A percentile compares a stretch with the other conserved stretches of the same genome.
These are phyloP conservation scores for Galium porrigens DNA, from an alignment of 305 asterid species.

Conservation along the genomic window DNA sequence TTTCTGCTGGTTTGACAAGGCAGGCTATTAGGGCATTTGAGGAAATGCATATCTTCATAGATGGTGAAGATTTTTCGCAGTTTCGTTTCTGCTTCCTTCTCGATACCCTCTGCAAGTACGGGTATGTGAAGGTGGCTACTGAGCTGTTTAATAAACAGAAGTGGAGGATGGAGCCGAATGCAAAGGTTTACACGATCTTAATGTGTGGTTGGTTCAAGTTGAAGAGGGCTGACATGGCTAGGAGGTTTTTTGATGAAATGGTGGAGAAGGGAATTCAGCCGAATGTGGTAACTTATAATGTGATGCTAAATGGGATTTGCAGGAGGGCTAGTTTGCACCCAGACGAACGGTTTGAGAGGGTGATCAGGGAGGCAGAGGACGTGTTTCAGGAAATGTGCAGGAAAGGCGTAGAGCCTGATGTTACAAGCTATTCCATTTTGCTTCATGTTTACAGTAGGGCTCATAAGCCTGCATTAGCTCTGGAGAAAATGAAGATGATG, in stretches of 20 bases:
- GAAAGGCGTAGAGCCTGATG: slow-evolving; percentile 67
- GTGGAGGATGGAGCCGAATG: slow-evolving; percentile 37
- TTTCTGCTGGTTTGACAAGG: slow-evolving; percentile 61
- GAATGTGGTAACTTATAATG: slow-evolving; percentile 58
- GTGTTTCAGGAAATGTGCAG: slow-evolving; percentile 53
- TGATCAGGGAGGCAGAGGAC: slow-evolving; percentile 57
- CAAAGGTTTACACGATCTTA: slow-evolving; percentile 63
- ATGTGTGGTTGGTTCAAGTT: slow-evolving; percentile 83
- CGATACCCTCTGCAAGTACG: slow-evolving; percentile 84
- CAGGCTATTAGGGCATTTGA: slow-evolving; percentile 64
- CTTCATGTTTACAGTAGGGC: slow-evolving; percentile 75
- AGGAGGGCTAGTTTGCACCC: slow-evolving; percentile 73
- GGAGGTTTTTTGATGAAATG: slow-evolving; percentile 60
- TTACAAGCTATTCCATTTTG: slow-evolving; percentile 57
- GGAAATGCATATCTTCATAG: slow-evolving; percentile 47
- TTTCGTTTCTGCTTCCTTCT: slow-evolving; percentile 41
- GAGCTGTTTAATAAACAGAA: slow-evolving; percentile 66
- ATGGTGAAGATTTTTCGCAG: slow-evolving; percentile 16
- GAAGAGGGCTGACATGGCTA: slow-evolving; percentile 49
- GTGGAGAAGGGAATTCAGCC: slow-evolving; percentile 55
- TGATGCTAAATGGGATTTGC: slow-evolving; percentile 66
- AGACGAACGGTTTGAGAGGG: slow-evolving; percentile 52
- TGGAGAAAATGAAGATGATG: slow-evolving; percentile 63
- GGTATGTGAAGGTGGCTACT: slow-evolving; percentile 59
- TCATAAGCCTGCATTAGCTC: slow-evolving; percentile 61